Base-by-base conservation (phyloP, 148 eudicot genomes). In the Chenopodium suecicum region DNA sequence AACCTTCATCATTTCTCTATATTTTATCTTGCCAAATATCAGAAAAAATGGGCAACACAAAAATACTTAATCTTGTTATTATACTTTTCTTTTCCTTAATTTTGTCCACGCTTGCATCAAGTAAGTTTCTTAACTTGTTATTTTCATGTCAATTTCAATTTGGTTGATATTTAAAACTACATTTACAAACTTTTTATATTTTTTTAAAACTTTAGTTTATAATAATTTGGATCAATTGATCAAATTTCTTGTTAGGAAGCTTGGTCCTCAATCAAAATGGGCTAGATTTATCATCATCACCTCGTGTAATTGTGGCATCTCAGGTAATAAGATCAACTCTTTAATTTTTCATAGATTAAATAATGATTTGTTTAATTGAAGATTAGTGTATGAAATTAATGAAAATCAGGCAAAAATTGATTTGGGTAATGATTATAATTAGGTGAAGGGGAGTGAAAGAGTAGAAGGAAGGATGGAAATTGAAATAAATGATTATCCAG, bases 401-500 rank as follows among this genome's bases (percentile, higher is more conserved):
- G 25, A 22, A 62, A 20, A 20, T 62, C 2, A 62, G 66, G 66
- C 27, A n/a, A 9, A 20, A 5, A 2, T n/a, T 20, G 25, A 62
- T 20, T 20, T 62, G 23, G 23, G 66, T 10, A 9, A 22, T 62
- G 66, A 62, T 62, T 62, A 62, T 62, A 12, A 12, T 20, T 62
- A 25, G 66, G 13, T n/a, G 10, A 62, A 17, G 69, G 68, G 23
- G 11, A 20, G 13, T 5, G 25, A 25, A 58, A 60, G 14, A 44
- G 54, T 62, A 60, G 74, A 79, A 58, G 48, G 85, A 14, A 85
- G 85, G 23, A 82, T 85, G 82, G 83, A 48, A 48, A 10, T 85
- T 16, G 85, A 85, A 29, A 50, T 66, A 4, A 75, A 52, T n/a
- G 87, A 85, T 73, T 85, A 85, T 34, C 71, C 87, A 13, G 85